Base-by-base conservation (phyloP, 106 monocot genomes). In the Vanilla planifolia region DNA sequence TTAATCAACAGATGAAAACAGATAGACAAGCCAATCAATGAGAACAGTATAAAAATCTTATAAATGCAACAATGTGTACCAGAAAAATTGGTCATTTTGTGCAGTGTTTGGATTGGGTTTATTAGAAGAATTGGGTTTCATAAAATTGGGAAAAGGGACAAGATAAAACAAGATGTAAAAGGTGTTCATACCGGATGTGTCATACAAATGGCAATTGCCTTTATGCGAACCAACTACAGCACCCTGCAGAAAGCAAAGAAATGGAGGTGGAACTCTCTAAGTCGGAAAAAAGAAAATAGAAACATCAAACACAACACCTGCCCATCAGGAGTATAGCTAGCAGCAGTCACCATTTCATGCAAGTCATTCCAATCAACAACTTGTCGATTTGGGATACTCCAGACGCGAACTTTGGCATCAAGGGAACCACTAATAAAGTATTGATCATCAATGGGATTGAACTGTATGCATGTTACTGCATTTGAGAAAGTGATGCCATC, bases 351-450 rank as follows among this genome's bases (percentile, higher is more conserved):
- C 85, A 95, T 89, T 68, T 89, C 94, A 83, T 89, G 86, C 44
- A 95, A 75, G 78, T 95, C 94, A 69, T 75, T 80, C 94, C 94
- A 95, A 59, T 95, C 94, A 71, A 89, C 94, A 70, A 95, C 74
- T 60, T 86, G 71, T 28, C 89, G 80, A 71, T 76, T 55, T 29
- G 73, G 80, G 41, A 89, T 81, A 60, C 86, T 95, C 94, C 94
- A 95, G 44, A 95, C 59, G 35, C 94, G 85, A 4, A 95, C 86
- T 67, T 95, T 95, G 33, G 79, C 73, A 86, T 95, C 94, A 29
- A 95, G 63, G 8, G 94, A 89, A 65, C 94, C 94, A 67, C 93
- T 94, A 35, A 94, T 89, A 76, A 94, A 94, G 61, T 77, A 89
- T 60, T 64, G 75, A 60, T 94, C 83, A 64, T 95, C 77, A 24